phyloP scores from a whole-genome alignment of 805 yeast genomes.

The Barnettozyma siamensis region DNA sequence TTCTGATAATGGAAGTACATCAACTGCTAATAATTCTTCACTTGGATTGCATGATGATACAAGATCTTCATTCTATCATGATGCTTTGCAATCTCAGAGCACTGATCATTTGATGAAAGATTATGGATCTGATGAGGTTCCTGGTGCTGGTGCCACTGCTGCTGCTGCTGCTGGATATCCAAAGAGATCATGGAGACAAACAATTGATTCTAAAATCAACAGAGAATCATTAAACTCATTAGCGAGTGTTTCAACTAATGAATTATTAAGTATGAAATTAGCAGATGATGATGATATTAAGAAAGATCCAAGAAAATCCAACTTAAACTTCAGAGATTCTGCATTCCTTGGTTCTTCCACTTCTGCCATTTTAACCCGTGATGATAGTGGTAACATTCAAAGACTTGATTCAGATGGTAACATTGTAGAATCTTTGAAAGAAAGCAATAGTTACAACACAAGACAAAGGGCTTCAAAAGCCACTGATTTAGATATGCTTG shows the following conservation, averaged over 20 bases:
- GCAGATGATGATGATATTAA: slow-evolving; percentile 51
- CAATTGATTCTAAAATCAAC: slow-evolving; percentile 27
- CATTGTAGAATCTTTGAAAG: slow-evolving; percentile 17
- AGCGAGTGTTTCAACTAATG: slow-evolving; percentile 83
- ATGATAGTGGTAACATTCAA: slow-evolving; percentile 25
- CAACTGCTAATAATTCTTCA: slow-evolving; percentile 45
- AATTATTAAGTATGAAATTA: slow-evolving; percentile 70
- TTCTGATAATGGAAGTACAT: slow-evolving; percentile 37
- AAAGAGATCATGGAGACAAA: slow-evolving; percentile 58
- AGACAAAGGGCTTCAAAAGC: slow-evolving; percentile 20
- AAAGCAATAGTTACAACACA: neutral
- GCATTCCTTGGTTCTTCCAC: slow-evolving; percentile 29
- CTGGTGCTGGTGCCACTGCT: slow-evolving; percentile 8
- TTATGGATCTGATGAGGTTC: neutral
- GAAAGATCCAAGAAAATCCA: slow-evolving; percentile 38
- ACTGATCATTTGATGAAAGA: slow-evolving; percentile 33
- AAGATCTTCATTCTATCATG: slow-evolving; percentile 30
- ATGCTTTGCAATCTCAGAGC: slow-evolving; percentile 34
- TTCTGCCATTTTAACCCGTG: slow-evolving; percentile 23
- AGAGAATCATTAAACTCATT: slow-evolving; percentile 67
- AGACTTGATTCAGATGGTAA: slow-evolving; percentile 26
- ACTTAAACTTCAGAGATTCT: slow-evolving; percentile 36
- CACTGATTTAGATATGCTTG: slow-evolving; percentile 20
- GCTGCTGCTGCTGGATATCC: slow-evolving; percentile 15
- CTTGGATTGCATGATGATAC: slow-evolving; percentile 27